Conservation (phyloP, 2,329 filamentous ascomycete species). For the Neocatenulostroma microsporum region DNA sequence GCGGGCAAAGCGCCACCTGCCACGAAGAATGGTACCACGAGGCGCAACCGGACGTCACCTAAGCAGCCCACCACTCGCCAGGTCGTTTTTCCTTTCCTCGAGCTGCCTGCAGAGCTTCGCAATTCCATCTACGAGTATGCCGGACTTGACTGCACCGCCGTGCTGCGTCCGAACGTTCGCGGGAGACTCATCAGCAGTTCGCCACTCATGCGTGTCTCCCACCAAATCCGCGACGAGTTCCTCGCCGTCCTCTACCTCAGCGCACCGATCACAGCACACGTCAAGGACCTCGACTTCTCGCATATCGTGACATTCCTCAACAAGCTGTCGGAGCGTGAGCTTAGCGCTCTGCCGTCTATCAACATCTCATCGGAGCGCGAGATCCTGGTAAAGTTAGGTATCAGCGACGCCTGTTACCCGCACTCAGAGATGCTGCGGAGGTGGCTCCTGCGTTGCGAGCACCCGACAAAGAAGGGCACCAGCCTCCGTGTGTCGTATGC, state of each 20-base stretch:
- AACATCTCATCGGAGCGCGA: neutral
- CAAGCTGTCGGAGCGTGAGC: constrained; percentile 1
- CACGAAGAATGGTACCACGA: no score
- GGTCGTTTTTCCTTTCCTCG: no score
- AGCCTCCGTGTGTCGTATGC: neutral
- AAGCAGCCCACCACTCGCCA: no score
- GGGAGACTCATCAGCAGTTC: neutral
- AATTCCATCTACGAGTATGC: no score
- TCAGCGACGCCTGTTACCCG: neutral
- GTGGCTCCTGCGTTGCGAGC: neutral
- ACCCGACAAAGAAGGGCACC: neutral
- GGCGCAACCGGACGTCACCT: no score
- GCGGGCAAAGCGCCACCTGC: no score
- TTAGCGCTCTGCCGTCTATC: neutral
- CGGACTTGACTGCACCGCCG: constrained; percentile 1
- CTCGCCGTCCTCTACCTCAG: neutral
- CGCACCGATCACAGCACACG: neutral
- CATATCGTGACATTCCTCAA: constrained; percentile 2
- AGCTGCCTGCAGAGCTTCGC: no score
- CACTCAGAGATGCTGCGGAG: neutral
- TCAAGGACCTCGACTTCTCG: constrained; percentile 1
- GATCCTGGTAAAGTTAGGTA: neutral
- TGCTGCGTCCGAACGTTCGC: neutral
- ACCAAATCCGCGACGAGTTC: constrained; percentile 1
- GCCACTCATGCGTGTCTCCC: neutral